Base-by-base conservation (phyloP, 768 basidiomycete genomes). In the Multifurca ochricompacta region DNA sequence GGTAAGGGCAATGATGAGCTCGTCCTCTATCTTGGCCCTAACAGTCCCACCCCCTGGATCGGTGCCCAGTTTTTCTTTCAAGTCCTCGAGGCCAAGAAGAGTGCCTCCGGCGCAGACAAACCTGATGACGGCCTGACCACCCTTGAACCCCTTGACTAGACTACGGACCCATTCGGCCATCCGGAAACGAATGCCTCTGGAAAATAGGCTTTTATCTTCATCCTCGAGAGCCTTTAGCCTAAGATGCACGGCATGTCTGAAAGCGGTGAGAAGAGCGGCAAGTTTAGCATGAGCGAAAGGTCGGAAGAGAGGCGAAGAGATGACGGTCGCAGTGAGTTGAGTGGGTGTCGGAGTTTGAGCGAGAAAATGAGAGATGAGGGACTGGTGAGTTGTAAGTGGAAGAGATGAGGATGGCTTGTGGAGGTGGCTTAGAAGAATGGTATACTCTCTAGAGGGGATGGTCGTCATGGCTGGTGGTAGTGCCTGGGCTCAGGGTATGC, bases 1-100 rank as follows among this genome's bases (percentile, higher is more conserved):
- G 7, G 88, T 87, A 25, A 88, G 71, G 3, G 84, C 78, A 25
- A 91, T 71, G 28, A 89, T 71, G 23, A 80, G 65, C 62, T 87
- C 83, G 50, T 84, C 77, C 65, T 90, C 83, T 9, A 83, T 75
- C 39, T 63, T 64, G 4, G 69, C 68, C 41, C 75, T 72, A 63
- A 13, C 64, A 62, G 23, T 66, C 49, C 41, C 68, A 57, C 49
- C 69, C 40, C 46, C 65, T 50, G 53, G 63, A 58, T 46, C 59
- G 59, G 51, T 52, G 61, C 60, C 66, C 45, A 65, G 62, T 60
- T 70, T 68, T 13, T 37, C 45, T 54, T 57, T 72, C 41, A 77
- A 64, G 56, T 87, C 87, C 46, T 81, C 75, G 31, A 86, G 65
- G 1, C 84, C 88, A 11, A 82, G 65, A 28, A 90, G 63, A 14